Evolutionary conservation across 2,329 filamentous ascomycete species (phyloP).

Genomic region (Colletotrichum phormii): DNA sequence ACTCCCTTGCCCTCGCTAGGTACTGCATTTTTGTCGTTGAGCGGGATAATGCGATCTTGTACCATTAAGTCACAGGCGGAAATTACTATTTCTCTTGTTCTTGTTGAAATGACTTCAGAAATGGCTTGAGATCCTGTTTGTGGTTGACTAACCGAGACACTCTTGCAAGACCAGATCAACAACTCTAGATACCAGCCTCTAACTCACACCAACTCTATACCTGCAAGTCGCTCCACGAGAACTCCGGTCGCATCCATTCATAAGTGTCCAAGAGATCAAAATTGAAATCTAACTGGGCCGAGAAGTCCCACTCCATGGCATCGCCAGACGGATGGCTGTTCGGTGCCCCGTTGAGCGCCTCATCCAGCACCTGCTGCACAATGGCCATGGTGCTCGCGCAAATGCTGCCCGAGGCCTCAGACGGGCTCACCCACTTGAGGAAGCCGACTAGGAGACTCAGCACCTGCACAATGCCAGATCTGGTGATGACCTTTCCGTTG

Average conservation of each 20-base stretch:
- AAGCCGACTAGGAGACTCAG: slow-evolving; percentile 63
- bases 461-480: slow-evolving; percentile 63
- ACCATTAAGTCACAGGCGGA: not conserved
- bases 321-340: slow-evolving; percentile 35
- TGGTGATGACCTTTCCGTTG: slow-evolving; percentile 50
- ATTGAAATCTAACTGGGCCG: slow-evolving; percentile 50
- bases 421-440: slow-evolving; percentile 61
- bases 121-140: too few relatives aligned
- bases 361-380: slow-evolving; percentile 63
- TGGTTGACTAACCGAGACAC: too few relatives aligned
- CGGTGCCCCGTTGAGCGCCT: slow-evolving; percentile 55
- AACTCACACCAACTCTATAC: not conserved
- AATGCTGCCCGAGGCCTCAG: slow-evolving; percentile 59
- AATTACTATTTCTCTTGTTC: too few relatives aligned
- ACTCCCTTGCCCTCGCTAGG: too few relatives aligned
- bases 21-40: too few relatives aligned
- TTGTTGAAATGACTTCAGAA: too few relatives aligned
- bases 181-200: not conserved
- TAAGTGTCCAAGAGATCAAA: slow-evolving; percentile 63
- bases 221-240: slow-evolving; percentile 14
- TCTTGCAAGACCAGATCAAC: not conserved
- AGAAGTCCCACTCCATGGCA: slow-evolving; percentile 48
- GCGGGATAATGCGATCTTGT: not conserved
- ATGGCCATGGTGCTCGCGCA: slow-evolving; percentile 58
- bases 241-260: slow-evolving; percentile 54